Evolutionary conservation across 441 rosid species (phyloP), one percentile per base, ranked within the genome.

Genomic region (Flueggea neowawraea): DNA sequence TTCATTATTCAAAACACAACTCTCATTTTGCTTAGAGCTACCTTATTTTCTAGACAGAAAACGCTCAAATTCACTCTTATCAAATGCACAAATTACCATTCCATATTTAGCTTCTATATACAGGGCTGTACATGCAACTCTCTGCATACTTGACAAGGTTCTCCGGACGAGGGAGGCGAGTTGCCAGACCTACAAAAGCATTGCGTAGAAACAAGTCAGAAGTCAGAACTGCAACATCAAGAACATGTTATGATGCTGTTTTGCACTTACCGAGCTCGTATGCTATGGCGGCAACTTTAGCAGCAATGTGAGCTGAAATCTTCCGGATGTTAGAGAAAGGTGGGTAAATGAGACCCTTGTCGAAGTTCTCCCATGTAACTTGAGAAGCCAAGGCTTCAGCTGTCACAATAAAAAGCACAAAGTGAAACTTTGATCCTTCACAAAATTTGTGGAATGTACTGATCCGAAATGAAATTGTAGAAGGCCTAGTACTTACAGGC

Each of bases 81-180:
- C 28, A 22, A 22, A 22, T 22, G 28, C 28, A 22, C 28, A 22
- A 22, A 22, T 22, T 22, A 22, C 28, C 1, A 22, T 22, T 22
- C 28, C 28, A 22, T 22, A 22, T 22, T 62, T 89, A 94, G 82
- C 61, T 79, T 61, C 89, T 69, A 83, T 94, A 91, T 39, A 69
- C 61, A 11, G 96, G 94, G 70, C 90, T 81, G 85, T 86, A 94
- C 99, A 94, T 91, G 90, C 94, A 81, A 82, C 96, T 89, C 81
- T 94, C 97, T 1, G 97, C 99, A 51, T 76, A 80, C 76, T 83
- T 74, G n/a, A 91, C 92, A 16, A 94, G 86, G 77, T 91, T 84
- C 70, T 83, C 58, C 0, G 99, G 94, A 48, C 81, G 97, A 66
- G 99, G 97, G 4, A 91, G 97, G 52, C 73, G 87, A 54, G 99